A percentile compares a stretch with the other conserved stretches of the same genome.
Evolutionary conservation across 768 basidiomycete species (phyloP).

Genomic region (Serendipita sp.): DNA sequence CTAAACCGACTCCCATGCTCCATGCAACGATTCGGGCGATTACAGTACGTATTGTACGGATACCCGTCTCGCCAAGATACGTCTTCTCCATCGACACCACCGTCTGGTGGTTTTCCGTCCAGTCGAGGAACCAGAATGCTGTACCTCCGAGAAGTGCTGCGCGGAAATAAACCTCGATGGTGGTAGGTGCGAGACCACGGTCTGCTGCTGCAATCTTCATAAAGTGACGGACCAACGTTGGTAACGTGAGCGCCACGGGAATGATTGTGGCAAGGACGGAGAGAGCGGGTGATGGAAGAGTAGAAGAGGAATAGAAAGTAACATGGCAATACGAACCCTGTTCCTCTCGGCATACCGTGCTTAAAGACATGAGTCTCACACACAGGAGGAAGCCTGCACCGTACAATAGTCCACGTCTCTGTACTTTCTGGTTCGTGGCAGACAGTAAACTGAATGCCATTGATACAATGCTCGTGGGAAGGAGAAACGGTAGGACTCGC

Average conservation of each 20-base stretch:
- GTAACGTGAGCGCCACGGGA: slow-evolving; percentile 38
- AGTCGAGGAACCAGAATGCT: slow-evolving; percentile 69
- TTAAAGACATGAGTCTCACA: slow-evolving; percentile 58
- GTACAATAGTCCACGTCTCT: slow-evolving; percentile 59
- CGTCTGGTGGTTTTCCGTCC: slow-evolving; percentile 28
- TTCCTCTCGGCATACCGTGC: slow-evolving; percentile 88
- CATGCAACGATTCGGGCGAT: slow-evolving; percentile 37
- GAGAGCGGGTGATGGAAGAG: slow-evolving; percentile 46
- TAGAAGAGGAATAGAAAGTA: slow-evolving; percentile 71
- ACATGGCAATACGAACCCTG: slow-evolving; percentile 71
- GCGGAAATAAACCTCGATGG: slow-evolving; percentile 42
- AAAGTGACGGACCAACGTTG: slow-evolving; percentile 37
- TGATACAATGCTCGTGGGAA: slow-evolving; percentile 45
- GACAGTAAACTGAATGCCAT: slow-evolving; percentile 43
- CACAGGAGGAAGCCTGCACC: slow-evolving; percentile 46
- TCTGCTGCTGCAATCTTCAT: slow-evolving; percentile 38
- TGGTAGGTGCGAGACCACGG: slow-evolving; percentile 46
- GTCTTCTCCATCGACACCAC: background rate
- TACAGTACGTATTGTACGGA: slow-evolving; percentile 42
- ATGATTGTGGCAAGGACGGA: slow-evolving; percentile 41
- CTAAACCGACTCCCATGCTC: slow-evolving; percentile 30
- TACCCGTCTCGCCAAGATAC: slow-evolving; percentile 15
- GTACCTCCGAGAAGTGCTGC: slow-evolving; percentile 43
- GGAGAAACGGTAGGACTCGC: slow-evolving; percentile 55
- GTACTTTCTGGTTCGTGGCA: slow-evolving; percentile 52